Percentiles rank a stretch among this genome's conserved stretches.
phyloP scores from a whole-genome alignment of 2,329 filamentous ascomycete genomes.

The Alternaria solani region DNA sequence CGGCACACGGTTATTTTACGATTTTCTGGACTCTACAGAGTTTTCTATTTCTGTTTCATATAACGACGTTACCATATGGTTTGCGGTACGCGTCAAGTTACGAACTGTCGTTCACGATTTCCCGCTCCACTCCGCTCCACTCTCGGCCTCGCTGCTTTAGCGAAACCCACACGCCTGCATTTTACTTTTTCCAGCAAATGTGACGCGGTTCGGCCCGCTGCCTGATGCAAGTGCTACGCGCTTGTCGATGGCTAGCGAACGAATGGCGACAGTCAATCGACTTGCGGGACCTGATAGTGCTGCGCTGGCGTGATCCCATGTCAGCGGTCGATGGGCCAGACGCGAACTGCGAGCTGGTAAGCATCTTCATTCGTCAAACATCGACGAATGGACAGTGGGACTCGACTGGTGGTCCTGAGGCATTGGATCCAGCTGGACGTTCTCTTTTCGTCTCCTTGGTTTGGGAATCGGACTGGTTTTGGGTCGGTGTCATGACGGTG shows the following conservation, averaged over 20 bases:
- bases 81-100: slow-evolving; percentile 3
- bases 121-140: slow-evolving; percentile 37
- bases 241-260: slow-evolving; percentile 37
- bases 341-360: slow-evolving; percentile 16
- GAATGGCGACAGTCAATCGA: slow-evolving; percentile 35
- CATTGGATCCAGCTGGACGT: slow-evolving; percentile 4
- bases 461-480: slow-evolving; percentile 14
- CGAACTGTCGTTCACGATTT: slow-evolving; percentile 27
- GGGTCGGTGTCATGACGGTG: slow-evolving; percentile 14
- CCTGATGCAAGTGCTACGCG: slow-evolving; percentile 39
- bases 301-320: slow-evolving; percentile 21
- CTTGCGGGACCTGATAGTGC: slow-evolving; percentile 13
- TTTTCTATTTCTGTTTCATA: slow-evolving; percentile 1
- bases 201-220: slow-evolving; percentile 46
- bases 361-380: slow-evolving; percentile 23
- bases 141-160: slow-evolving; percentile 42
- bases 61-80: neutral
- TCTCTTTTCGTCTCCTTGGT: slow-evolving; percentile 14
- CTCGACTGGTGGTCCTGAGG: slow-evolving; percentile 4
- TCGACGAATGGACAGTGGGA: slow-evolving; percentile 16
- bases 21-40: slow-evolving; percentile 13
- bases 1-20: slow-evolving; percentile 24
- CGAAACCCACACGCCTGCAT: slow-evolving; percentile 31
- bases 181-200: slow-evolving; percentile 35
- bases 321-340: slow-evolving; percentile 15